These are phyloP conservation scores for Myriosclerotinia curreyana DNA, from an alignment of 2,329 filamentous ascomycete species.

Conservation along the genomic window DNA sequence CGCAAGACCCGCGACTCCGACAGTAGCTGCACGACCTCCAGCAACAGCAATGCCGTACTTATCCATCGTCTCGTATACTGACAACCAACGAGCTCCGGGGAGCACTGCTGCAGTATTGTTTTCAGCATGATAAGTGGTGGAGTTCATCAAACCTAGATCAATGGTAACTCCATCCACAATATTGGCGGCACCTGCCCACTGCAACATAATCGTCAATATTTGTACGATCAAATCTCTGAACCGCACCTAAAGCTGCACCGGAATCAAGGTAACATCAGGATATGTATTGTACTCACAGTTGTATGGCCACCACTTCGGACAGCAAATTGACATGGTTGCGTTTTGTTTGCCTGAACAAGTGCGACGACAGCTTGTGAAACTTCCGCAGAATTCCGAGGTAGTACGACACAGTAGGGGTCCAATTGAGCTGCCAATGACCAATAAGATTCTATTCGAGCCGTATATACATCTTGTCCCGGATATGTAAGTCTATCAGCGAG, in stretches of 20 bases:
- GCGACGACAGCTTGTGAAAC: constrained; percentile 3
- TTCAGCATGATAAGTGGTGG: constrained; percentile 35
- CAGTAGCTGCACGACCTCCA: constrained; percentile 24
- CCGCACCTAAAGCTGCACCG: neutral
- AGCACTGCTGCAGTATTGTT: constrained; percentile 39
- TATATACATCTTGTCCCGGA: constrained; percentile 1
- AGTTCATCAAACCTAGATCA: constrained; percentile 42
- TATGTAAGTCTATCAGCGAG: constrained; percentile 8
- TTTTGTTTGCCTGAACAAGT: neutral
- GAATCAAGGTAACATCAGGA: neutral
- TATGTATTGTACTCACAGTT: neutral
- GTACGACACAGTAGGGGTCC: neutral
- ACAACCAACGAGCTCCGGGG: constrained; percentile 41
- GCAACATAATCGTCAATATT: neutral
- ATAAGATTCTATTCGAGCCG: constrained; percentile 1
- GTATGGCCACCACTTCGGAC: constrained; percentile 33
- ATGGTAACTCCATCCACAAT: constrained; percentile 50
- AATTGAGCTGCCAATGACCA: constrained; percentile 1
- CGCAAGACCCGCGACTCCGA: constrained; percentile 29
- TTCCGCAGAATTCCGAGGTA: neutral
- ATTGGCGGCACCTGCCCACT: constrained; percentile 48
- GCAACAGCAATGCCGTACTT: constrained; percentile 19
- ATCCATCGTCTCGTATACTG: neutral
- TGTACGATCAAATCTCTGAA: neutral
- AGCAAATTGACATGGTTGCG: constrained; percentile 29